Percentiles rank a stretch among this genome's conserved stretches.
phyloP scores from a whole-genome alignment of 345 rosid genomes.

The Schrenkiella parvula region DNA sequence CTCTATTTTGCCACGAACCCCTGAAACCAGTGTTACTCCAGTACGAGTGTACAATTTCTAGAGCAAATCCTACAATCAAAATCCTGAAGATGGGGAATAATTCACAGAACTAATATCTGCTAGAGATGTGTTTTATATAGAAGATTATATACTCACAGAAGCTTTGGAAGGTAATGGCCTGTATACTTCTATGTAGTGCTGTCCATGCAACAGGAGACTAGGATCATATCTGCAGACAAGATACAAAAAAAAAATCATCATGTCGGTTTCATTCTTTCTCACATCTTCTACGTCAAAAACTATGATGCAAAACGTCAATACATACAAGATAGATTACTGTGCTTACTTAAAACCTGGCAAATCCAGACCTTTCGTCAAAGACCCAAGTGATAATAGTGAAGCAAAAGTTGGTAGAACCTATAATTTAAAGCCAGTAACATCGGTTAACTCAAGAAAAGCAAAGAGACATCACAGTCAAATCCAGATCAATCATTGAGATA shows the following conservation, averaged over 20 bases:
- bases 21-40: not conserved
- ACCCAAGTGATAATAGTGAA: constrained; percentile 43
- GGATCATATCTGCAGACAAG: constrained; percentile 56
- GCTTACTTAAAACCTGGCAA: constrained; percentile 70
- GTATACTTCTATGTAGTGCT: constrained; percentile 78
- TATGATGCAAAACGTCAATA: not conserved
- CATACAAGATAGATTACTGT: not conserved
- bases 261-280: not conserved
- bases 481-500: constrained; percentile 13
- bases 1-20: not conserved
- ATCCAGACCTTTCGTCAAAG: constrained; percentile 20
- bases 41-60: not conserved
- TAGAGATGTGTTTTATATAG: not conserved
- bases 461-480: not conserved
- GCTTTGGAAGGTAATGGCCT: constrained; percentile 72
- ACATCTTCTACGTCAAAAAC: not conserved
- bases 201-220: constrained; percentile 78
- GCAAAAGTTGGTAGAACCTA: constrained; percentile 92
- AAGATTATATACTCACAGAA: constrained; percentile 42
- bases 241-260: not conserved
- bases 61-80: not conserved
- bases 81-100: not conserved
- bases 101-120: not conserved
- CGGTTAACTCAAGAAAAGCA: not conserved
- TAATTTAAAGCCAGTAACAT: not conserved